These are phyloP conservation scores for Ceratocystiopsis brevicomis DNA, from an alignment of 2,329 filamentous ascomycete species.

Conservation along the genomic window DNA sequence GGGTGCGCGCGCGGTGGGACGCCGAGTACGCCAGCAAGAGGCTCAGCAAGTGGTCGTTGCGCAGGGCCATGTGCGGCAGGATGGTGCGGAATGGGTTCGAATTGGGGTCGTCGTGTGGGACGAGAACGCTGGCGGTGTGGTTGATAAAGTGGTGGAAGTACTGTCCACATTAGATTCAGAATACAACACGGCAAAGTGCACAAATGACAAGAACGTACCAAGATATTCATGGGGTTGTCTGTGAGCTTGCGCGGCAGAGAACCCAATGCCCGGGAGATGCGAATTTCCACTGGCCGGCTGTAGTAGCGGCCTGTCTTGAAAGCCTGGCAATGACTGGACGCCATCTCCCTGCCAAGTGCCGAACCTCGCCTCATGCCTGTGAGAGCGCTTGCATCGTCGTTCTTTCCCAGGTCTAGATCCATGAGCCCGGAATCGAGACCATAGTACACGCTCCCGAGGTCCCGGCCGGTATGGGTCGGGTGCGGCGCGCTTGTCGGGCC, in stretches of 20 bases:
- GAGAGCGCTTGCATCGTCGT: slow-evolving; percentile 52
- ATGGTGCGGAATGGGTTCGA: slow-evolving; percentile 34
- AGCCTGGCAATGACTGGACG: slow-evolving; percentile 19
- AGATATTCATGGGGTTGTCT: slow-evolving; percentile 62
- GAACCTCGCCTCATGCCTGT: slow-evolving; percentile 14
- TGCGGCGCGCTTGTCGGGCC: not conserved
- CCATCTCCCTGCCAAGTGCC: slow-evolving; percentile 3
- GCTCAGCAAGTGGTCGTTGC: slow-evolving; percentile 53
- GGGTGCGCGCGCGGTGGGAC: slow-evolving; percentile 58
- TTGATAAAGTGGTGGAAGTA: slow-evolving; percentile 52
- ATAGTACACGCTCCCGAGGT: slow-evolving; percentile 27
- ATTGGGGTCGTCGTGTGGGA: slow-evolving; percentile 30
- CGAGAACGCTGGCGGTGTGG: slow-evolving; percentile 46
- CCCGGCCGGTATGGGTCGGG: no score
- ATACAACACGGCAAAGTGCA: not conserved
- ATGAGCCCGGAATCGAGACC: slow-evolving; percentile 53
- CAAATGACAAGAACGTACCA: slow-evolving; percentile 21
- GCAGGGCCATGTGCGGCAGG: slow-evolving; percentile 42
- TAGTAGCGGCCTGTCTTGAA: slow-evolving; percentile 46
- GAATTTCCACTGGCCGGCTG: slow-evolving; percentile 44
- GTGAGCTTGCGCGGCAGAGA: slow-evolving; percentile 32
- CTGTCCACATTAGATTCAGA: slow-evolving; percentile 11
- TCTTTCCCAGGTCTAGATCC: slow-evolving; percentile 51
- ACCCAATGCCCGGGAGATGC: slow-evolving; percentile 28
- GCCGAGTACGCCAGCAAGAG: slow-evolving; percentile 67